Conservation (phyloP, 768 basidiomycete species). For the Leccinum ochraceum region DNA sequence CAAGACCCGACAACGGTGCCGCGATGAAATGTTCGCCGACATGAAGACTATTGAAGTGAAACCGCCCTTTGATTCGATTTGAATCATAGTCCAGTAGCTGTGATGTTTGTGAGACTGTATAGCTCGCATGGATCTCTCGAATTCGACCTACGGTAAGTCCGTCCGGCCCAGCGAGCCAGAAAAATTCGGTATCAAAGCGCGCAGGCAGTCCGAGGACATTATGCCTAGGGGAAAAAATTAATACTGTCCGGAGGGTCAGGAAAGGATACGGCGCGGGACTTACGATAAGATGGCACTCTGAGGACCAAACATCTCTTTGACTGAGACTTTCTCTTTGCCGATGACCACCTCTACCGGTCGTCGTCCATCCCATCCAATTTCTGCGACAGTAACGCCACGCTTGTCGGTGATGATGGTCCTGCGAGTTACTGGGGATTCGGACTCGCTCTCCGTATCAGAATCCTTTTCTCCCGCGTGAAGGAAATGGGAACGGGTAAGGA, state of each 20-base stretch:
- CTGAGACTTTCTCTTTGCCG: constrained; percentile 48
- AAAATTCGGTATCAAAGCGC: constrained; percentile 60
- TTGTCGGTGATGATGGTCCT: constrained; percentile 47
- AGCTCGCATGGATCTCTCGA: not conserved
- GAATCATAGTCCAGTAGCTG: constrained; percentile 58
- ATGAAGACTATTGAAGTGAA: constrained; percentile 51
- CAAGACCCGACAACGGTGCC: constrained; percentile 53
- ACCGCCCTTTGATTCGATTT: constrained; percentile 48
- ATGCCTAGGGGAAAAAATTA: constrained; percentile 37
- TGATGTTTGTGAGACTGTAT: constrained; percentile 4
- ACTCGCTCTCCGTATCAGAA: constrained; percentile 32
- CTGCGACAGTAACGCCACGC: constrained; percentile 43
- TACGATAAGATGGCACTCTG: constrained; percentile 56
- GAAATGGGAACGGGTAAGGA: constrained; percentile 43
- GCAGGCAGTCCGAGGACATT: constrained; percentile 61
- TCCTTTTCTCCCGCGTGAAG: constrained; percentile 29
- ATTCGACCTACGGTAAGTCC: constrained; percentile 47
- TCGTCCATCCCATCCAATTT: constrained; percentile 54
- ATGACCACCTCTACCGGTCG: constrained; percentile 52
- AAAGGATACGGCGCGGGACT: constrained; percentile 17
- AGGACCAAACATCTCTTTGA: constrained; percentile 59
- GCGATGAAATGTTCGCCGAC: constrained; percentile 46
- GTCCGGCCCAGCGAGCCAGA: constrained; percentile 59
- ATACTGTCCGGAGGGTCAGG: constrained; percentile 1
- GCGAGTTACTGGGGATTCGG: constrained; percentile 31